Evolutionary conservation across 2,329 filamentous ascomycete genomes (phyloP).

Genomic region (Penicillium oxalicum): DNA sequence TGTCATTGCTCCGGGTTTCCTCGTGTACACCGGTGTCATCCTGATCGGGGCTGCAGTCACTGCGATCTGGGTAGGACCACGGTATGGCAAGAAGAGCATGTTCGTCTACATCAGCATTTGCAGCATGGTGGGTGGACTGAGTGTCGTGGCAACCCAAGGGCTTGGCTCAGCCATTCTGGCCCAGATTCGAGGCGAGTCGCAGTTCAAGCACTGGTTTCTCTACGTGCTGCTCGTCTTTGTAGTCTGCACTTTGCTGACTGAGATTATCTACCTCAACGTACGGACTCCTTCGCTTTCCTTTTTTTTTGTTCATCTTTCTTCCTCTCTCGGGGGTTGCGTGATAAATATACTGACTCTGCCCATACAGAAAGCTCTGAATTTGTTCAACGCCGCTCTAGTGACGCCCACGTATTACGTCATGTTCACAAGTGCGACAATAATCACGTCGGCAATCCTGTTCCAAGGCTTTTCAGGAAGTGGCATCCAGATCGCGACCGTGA

Average conservation of each 20-base stretch:
- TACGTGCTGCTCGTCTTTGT: slow-evolving; percentile 92
- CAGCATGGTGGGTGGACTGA: slow-evolving; percentile 87
- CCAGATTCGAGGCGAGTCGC: slow-evolving; percentile 70
- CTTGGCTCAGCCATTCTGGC: slow-evolving; percentile 86
- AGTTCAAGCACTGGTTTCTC: slow-evolving; percentile 97
- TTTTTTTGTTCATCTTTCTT: background rate
- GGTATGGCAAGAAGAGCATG: slow-evolving; percentile 96
- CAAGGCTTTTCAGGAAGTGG: slow-evolving; percentile 85
- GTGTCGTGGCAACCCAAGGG: slow-evolving; percentile 91
- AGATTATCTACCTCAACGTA: slow-evolving; percentile 94
- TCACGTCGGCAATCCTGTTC: slow-evolving; percentile 88
- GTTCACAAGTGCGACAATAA: slow-evolving; percentile 92
- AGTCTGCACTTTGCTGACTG: slow-evolving; percentile 76
- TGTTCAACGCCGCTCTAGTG: slow-evolving; percentile 94
- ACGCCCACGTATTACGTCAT: slow-evolving; percentile 98
- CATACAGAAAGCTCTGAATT: slow-evolving; percentile 86
- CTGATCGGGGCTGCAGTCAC: slow-evolving; percentile 66
- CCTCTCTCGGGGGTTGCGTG: no score
- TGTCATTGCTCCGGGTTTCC: slow-evolving; percentile 79
- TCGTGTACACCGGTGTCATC: slow-evolving; percentile 77
- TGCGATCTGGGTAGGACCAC: slow-evolving; percentile 74
- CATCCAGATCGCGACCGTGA: slow-evolving; percentile 75
- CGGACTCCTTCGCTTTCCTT: slow-evolving; percentile 39
- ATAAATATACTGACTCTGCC: slow-evolving; percentile 3
- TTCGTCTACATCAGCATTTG: slow-evolving; percentile 95